Evolutionary conservation across 805 yeast species (phyloP), one percentile per base, ranked within the genome.

Genomic region (Candida alai): DNA sequence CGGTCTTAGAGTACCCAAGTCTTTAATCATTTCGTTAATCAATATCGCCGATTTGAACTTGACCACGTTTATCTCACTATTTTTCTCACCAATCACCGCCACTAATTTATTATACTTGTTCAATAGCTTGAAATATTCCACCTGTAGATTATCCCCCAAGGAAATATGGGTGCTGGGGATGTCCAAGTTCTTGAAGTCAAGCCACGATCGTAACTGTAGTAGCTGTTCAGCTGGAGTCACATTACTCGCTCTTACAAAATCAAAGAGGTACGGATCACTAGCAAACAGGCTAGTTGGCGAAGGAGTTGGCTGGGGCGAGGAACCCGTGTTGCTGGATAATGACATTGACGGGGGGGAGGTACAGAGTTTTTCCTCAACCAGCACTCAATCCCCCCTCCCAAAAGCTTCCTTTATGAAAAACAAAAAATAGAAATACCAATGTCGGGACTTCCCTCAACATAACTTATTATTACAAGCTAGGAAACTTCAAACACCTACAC

Each of bases 61-160:
- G 19, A 39, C 23, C n/a, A 42, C 24, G 27, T 28, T 39, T 14
- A 48, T 31, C 20, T 48, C 46, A 13, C 29, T 30, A 32, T 50
- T 50, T 19, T 42, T 44, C 17, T 26, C 32, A 19, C 34, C 28
- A 13, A 48, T 27, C 17, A 28, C 12, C 24, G 44, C 32, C 10
- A 39, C 21, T 18, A 50, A 34, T 16, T 40, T 31, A 31, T 44
- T 41, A 35, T 47, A 48, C 7, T 38, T 28, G 14, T 32, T 32
- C 24, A 47, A 36, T 19, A 50, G 34, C 16, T 37, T 32, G 33
- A 35, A 43, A 37, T 40, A 50, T 19, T 41, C 49, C 16, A 35
- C 22, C 19, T 25, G 23, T 10, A 29, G 30, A 4, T 35, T 12
- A 10, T 24, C 26, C 8, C 34, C 28, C 8, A 23, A 28, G 6